Conservation (phyloP, 2,329 filamentous ascomycete genomes). For the Eutypella sp. region DNA sequence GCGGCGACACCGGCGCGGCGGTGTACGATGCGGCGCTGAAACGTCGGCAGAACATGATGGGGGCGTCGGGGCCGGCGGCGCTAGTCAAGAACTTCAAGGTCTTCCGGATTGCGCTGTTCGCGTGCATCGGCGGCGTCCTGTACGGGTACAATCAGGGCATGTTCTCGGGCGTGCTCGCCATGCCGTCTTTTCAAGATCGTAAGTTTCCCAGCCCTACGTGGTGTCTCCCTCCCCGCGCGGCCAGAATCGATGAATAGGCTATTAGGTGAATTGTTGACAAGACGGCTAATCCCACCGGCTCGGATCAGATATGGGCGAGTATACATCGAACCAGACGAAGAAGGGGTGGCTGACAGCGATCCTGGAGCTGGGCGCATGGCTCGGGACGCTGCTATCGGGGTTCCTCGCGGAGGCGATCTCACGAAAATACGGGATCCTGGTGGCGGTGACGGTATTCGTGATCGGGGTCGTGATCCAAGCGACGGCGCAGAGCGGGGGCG, state of each 20-base stretch:
- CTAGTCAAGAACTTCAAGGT: slow-evolving; percentile 57
- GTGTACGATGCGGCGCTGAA: slow-evolving; percentile 38
- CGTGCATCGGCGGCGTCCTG: slow-evolving; percentile 56
- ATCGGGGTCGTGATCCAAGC: slow-evolving; percentile 66
- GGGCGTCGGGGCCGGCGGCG: slow-evolving; percentile 36
- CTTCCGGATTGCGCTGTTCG: slow-evolving; percentile 56
- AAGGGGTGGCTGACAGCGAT: slow-evolving; percentile 62
- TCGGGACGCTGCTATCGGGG: slow-evolving; percentile 66
- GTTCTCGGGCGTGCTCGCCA: slow-evolving; percentile 63
- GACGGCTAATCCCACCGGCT: not conserved
- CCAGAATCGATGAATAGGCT: too few relatives aligned
- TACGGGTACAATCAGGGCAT: slow-evolving; percentile 76
- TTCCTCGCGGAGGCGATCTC: slow-evolving; percentile 66
- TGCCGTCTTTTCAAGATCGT: slow-evolving; percentile 50
- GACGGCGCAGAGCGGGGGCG: slow-evolving; percentile 51
- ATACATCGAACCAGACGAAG: slow-evolving; percentile 44
- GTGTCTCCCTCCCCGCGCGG: too few relatives aligned
- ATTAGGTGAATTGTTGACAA: not conserved
- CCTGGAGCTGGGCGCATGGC: slow-evolving; percentile 71
- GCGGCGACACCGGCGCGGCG: slow-evolving; percentile 26
- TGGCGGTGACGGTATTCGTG: slow-evolving; percentile 63
- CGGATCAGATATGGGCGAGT: slow-evolving; percentile 49
- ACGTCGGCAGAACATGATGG: slow-evolving; percentile 38
- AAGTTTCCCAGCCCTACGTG: too few relatives aligned
- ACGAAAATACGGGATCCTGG: slow-evolving; percentile 64